Conservation (phyloP, 495 filamentous ascomycete species). For the Achaetomiella virescens region DNA sequence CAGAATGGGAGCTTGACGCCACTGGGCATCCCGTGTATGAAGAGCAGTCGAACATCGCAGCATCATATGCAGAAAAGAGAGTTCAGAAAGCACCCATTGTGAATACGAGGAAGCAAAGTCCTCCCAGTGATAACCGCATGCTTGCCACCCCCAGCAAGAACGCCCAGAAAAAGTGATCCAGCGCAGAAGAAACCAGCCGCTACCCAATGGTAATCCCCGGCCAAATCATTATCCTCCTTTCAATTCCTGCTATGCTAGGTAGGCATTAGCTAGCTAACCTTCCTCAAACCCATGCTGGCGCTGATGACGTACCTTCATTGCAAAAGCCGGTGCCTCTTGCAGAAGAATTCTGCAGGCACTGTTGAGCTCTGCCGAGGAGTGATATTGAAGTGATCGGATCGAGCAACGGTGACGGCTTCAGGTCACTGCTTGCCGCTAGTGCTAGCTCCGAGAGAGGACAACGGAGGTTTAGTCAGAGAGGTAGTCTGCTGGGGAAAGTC, state of each 20-base stretch:
- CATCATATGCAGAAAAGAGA: neutral
- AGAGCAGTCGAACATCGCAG: neutral
- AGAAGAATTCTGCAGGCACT: neutral
- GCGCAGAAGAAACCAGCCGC: neutral
- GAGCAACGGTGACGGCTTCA: neutral
- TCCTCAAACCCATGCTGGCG: neutral
- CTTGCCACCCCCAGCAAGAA: neutral
- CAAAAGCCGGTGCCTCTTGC: slow-evolving; percentile 1
- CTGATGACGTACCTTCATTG: neutral
- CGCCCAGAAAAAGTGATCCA: neutral
- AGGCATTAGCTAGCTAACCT: neutral
- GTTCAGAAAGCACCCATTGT: neutral
- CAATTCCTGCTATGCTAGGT: neutral
- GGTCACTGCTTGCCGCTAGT: neutral
- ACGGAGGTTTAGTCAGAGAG: neutral
- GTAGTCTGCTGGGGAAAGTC: neutral
- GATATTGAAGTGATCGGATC: neutral
- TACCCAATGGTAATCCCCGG: neutral
- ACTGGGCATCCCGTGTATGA: neutral
- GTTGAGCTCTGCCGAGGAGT: neutral
- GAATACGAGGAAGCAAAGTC: neutral
- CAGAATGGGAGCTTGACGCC: too few relatives aligned
- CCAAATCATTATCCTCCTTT: neutral
- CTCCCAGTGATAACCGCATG: neutral
- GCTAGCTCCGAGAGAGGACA: neutral